Percentiles rank a stretch among this genome's conserved stretches.
Evolutionary conservation across 176 grass and related monocot genomes (phyloP).

Genomic region (Saccharum officinarum): DNA sequence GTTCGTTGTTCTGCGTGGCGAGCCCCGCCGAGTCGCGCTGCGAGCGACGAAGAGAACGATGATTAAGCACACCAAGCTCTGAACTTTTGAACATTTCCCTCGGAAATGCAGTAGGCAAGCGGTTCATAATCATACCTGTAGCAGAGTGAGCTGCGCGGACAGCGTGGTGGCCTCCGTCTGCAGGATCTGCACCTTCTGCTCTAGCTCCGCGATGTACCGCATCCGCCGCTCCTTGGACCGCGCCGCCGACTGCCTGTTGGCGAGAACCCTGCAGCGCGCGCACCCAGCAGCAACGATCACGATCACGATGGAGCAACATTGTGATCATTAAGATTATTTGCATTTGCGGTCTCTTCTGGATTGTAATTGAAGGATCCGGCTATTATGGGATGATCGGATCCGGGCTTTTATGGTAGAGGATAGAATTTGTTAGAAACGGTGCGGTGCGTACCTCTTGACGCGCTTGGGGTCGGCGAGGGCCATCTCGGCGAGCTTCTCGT

Average conservation of each 20-base stretch:
- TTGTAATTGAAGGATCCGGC: background rate
- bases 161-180: slow-evolving; percentile 81
- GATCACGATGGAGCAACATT: background rate
- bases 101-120: background rate
- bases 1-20: slow-evolving; percentile 75
- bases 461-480: slow-evolving; percentile 92
- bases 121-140: slow-evolving; percentile 48
- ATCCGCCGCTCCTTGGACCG: slow-evolving; percentile 93
- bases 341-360: background rate
- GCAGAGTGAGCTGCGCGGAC: slow-evolving; percentile 79
- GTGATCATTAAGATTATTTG: no score
- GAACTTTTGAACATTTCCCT: background rate
- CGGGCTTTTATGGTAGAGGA: background rate
- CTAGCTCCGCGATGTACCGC: slow-evolving; percentile 89
- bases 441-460: slow-evolving; percentile 66
- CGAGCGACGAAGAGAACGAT: background rate
- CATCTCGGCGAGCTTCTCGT: slow-evolving; percentile 98
- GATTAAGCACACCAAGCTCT: background rate
- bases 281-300: background rate
- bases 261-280: slow-evolving; percentile 66
- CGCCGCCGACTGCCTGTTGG: slow-evolving; percentile 93
- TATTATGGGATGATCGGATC: background rate
- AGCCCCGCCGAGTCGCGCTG: slow-evolving; percentile 74
- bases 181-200: slow-evolving; percentile 94
- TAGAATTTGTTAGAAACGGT: background rate